phyloP scores from a whole-genome alignment of 495 filamentous ascomycete species.

The Apiosordaria backusii region DNA sequence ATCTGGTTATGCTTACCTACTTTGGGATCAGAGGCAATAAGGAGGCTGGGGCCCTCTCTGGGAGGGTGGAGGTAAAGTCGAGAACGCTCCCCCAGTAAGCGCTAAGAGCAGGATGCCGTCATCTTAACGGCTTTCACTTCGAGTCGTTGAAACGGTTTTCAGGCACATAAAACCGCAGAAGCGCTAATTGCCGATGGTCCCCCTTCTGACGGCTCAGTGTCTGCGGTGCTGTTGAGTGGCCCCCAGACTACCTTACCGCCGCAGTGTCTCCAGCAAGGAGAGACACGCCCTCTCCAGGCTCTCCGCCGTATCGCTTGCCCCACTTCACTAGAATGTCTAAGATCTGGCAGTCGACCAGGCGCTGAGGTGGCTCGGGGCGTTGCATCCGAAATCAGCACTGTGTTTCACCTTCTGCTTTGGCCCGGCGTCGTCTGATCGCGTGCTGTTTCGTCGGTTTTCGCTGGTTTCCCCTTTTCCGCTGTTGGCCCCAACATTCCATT shows the following conservation, averaged over 20 bases:
- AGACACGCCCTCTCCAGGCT: background rate
- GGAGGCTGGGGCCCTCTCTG: background rate
- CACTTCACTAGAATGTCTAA: slow-evolving; percentile 29
- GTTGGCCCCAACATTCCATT: background rate
- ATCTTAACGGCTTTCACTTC: background rate
- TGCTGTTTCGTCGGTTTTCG: slow-evolving; percentile 10
- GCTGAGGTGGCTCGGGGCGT: slow-evolving; percentile 16
- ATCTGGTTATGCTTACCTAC: slow-evolving; percentile 27
- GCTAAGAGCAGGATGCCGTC: slow-evolving; percentile 4
- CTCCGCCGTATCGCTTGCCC: slow-evolving; percentile 9
- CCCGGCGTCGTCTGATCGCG: slow-evolving; percentile 9
- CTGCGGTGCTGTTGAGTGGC: too few species aligned
- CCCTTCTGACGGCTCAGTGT: too few species aligned
- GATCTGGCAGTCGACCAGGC: slow-evolving; percentile 29
- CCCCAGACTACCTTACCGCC: background rate
- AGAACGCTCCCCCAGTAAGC: background rate
- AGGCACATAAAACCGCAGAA: too few species aligned
- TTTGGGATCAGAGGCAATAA: background rate
- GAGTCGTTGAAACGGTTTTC: too few species aligned
- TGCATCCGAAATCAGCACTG: slow-evolving; percentile 4
- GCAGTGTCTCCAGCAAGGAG: background rate
- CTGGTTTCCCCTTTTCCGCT: background rate
- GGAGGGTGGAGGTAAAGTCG: background rate
- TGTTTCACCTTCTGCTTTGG: slow-evolving; percentile 17
- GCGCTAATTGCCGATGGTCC: too few species aligned